Percentiles rank a stretch among this genome's conserved stretches.
phyloP scores from a whole-genome alignment of 305 asterid species.

The Fraxinus baroniana region DNA sequence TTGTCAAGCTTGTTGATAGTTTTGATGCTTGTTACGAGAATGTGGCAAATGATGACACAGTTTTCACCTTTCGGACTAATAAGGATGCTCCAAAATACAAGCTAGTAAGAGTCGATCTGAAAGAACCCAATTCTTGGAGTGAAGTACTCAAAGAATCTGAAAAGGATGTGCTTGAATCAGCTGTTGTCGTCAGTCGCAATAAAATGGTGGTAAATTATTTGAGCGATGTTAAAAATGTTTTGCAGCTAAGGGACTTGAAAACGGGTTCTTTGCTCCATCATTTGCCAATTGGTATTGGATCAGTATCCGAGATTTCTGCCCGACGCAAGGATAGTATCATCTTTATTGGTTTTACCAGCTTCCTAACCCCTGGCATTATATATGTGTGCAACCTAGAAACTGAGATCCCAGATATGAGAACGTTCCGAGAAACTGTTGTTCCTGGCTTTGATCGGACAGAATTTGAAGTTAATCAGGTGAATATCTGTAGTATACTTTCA shows the following conservation, averaged over 20 bases:
- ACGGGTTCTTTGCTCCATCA: constrained; percentile 52
- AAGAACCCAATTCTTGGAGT: constrained; percentile 68
- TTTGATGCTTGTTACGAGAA: constrained; percentile 74
- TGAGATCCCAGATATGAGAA: constrained; percentile 44
- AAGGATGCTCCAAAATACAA: constrained; percentile 92
- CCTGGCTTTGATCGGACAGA: constrained; percentile 64
- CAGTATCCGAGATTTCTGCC: constrained; percentile 48
- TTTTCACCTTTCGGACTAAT: constrained; percentile 39
- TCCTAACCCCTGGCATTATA: constrained; percentile 66
- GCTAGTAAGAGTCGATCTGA: constrained; percentile 75
- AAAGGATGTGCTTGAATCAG: constrained; percentile 43
- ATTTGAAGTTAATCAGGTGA: constrained; percentile 53
- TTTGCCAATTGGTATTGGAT: constrained; percentile 67
- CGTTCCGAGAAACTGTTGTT: constrained; percentile 55
- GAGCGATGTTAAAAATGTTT: constrained; percentile 46
- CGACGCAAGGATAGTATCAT: constrained; percentile 47
- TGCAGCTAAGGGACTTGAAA: constrained; percentile 69
- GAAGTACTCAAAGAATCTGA: constrained; percentile 67
- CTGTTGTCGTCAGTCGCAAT: constrained; percentile 37
- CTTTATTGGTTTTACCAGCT: constrained; percentile 65
- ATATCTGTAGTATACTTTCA: background rate
- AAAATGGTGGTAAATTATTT: constrained; percentile 40
- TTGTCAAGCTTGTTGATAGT: constrained; percentile 72
- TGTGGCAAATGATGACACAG: constrained; percentile 71
- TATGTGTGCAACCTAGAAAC: constrained; percentile 46